phyloP scores from a whole-genome alignment of 2,329 filamentous ascomycete genomes.

The Venturia asperata region DNA sequence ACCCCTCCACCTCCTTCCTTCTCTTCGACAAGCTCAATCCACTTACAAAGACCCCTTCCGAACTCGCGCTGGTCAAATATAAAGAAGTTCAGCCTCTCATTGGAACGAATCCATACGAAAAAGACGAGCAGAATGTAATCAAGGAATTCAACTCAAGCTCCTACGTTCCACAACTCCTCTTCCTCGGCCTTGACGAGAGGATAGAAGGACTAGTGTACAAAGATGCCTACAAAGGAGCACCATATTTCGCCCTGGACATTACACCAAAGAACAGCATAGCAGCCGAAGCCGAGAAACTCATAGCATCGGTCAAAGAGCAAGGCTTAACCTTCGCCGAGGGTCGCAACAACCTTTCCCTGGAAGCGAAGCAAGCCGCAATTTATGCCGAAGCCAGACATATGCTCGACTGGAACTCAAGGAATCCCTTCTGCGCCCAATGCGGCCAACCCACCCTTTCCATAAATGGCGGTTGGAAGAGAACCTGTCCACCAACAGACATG shows the following conservation, averaged over 20 bases:
- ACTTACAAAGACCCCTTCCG: conserved; percentile 53
- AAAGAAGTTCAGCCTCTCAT: conserved; percentile 64
- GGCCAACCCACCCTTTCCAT: conserved; percentile 73
- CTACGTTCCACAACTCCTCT: conserved; percentile 65
- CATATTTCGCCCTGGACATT: conserved; percentile 86
- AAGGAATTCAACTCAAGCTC: conserved; percentile 65
- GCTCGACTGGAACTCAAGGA: conserved; percentile 89
- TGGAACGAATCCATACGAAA: conserved; percentile 62
- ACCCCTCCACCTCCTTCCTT: conserved; percentile 63
- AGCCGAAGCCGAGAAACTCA: conserved; percentile 55
- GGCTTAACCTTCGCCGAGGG: conserved; percentile 62
- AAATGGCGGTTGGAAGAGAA: conserved; percentile 72
- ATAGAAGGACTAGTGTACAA: conserved; percentile 50
- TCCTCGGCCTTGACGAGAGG: conserved; percentile 73
- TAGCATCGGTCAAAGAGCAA: conserved; percentile 51
- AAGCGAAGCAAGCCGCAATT: conserved; percentile 69
- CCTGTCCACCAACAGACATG: conserved; percentile 65
- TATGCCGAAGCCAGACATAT: conserved; percentile 84
- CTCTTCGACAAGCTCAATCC: conserved; percentile 74
- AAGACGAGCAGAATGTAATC: conserved; percentile 65
- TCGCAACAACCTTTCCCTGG: conserved; percentile 54
- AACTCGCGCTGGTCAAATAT: conserved; percentile 62
- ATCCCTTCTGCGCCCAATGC: conserved; percentile 86
- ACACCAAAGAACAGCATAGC: conserved; percentile 62
- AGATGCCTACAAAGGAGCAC: conserved; percentile 65